Percentiles rank a stretch among this genome's conserved stretches.
Conservation (phyloP, 2,329 filamentous ascomycete species). For the Colletotrichum simmondsii region DNA sequence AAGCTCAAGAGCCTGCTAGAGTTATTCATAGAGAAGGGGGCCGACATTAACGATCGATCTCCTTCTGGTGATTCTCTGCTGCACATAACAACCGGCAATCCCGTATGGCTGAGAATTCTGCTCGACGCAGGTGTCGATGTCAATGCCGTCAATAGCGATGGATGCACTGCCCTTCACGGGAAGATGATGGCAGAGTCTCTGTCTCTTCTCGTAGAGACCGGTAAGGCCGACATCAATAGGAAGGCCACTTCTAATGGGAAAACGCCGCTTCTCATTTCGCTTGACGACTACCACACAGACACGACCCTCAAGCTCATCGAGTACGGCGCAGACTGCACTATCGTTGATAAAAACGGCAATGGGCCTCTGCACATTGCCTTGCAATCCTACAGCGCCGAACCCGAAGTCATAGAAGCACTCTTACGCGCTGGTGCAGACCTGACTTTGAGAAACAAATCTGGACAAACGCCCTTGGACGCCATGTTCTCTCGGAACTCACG, state of each 20-base stretch:
- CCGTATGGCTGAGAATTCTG: constrained; percentile 30
- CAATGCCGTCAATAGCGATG: constrained; percentile 32
- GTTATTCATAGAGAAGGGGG: constrained; percentile 39
- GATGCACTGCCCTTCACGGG: constrained; percentile 34
- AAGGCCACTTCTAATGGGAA: constrained; percentile 29
- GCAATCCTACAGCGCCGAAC: neutral
- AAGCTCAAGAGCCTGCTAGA: constrained; percentile 6
- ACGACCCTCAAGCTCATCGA: constrained; percentile 27
- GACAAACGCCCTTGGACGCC: constrained; percentile 33
- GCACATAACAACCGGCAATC: constrained; percentile 29
- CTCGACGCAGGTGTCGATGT: constrained; percentile 39
- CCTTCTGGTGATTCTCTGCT: constrained; percentile 33
- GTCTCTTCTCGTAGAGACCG: constrained; percentile 38
- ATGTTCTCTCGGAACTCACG: neutral
- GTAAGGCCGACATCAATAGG: constrained; percentile 39
- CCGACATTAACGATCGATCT: constrained; percentile 37
- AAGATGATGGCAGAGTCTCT: constrained; percentile 22
- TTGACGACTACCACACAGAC: neutral
- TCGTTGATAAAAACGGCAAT: constrained; percentile 37
- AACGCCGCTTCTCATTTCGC: constrained; percentile 39
- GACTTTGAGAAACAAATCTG: constrained; percentile 35
- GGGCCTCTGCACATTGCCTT: constrained; percentile 36
- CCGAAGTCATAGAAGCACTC: constrained; percentile 21
- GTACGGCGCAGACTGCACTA: constrained; percentile 36
- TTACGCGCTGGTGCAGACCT: constrained; percentile 37